These are phyloP conservation scores for Chalciporus sphaerocephalus DNA, from an alignment of 768 basidiomycete species.

Conservation along the genomic window DNA sequence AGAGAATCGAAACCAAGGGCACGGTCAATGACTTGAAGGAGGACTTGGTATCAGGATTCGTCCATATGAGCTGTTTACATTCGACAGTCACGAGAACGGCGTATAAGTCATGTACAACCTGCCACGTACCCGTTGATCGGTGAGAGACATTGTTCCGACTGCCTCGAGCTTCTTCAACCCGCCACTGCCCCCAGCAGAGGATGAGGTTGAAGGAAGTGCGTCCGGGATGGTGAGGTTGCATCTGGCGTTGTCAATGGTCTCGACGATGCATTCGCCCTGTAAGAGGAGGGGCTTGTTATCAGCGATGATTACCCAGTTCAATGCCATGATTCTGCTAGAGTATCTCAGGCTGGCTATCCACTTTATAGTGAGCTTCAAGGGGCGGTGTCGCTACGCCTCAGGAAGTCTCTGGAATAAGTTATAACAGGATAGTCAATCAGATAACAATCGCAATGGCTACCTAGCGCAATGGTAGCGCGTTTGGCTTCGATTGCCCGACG, in stretches of 20 bases:
- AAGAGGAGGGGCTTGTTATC: conserved; percentile 57
- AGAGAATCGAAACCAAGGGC: conserved; percentile 60
- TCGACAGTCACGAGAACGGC: conserved; percentile 5
- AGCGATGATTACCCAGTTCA: conserved; percentile 74
- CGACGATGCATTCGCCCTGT: conserved; percentile 56
- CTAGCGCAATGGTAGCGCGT: conserved; percentile 95
- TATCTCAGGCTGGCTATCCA: background rate
- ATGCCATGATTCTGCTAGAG: conserved; percentile 50
- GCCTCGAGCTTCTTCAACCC: conserved; percentile 56
- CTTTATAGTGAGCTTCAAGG: background rate
- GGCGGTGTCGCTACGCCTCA: background rate
- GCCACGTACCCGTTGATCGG: conserved; percentile 64
- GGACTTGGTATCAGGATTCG: conserved; percentile 32
- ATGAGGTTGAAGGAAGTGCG: conserved; percentile 38
- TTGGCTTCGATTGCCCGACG: conserved; percentile 80
- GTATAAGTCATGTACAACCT: background rate
- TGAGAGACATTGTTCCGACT: conserved; percentile 56
- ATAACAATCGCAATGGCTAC: conserved; percentile 46
- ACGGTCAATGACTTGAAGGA: conserved; percentile 45
- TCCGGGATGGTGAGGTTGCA: conserved; percentile 56
- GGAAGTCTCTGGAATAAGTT: background rate
- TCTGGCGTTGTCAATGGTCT: conserved; percentile 57
- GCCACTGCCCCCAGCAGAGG: conserved; percentile 48
- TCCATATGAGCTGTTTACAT: conserved; percentile 57
- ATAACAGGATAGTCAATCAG: background rate